Evolutionary conservation across 371 early-diverging fungal genomes (phyloP).

Genomic region (Encephalitozoon hellem): DNA sequence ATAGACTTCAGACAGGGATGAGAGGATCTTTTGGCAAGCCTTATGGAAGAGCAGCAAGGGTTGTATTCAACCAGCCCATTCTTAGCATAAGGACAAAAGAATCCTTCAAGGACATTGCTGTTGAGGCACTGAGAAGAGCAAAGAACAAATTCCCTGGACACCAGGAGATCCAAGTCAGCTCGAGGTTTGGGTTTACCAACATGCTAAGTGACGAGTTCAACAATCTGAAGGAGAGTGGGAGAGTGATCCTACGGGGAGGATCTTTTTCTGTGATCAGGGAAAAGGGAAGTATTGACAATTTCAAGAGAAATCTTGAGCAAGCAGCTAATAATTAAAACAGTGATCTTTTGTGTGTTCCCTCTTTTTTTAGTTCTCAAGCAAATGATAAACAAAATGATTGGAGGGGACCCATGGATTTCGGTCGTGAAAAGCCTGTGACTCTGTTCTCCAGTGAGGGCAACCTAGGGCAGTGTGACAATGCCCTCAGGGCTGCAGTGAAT

Average conservation of each 20-base stretch:
- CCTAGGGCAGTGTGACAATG: slow-evolving; percentile 60
- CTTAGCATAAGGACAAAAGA: slow-evolving; percentile 89
- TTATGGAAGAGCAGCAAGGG: slow-evolving; percentile 92
- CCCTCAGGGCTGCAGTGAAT: slow-evolving; percentile 56
- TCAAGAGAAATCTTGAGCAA: slow-evolving; percentile 39
- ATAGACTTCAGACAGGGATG: slow-evolving; percentile 99
- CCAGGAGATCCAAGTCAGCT: slow-evolving; percentile 91
- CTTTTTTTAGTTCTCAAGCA: background rate
- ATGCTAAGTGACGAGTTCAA: slow-evolving; percentile 73
- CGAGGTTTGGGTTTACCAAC: slow-evolving; percentile 99
- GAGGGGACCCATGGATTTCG: slow-evolving; percentile 51
- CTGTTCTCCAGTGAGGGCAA: slow-evolving; percentile 59
- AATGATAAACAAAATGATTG: background rate
- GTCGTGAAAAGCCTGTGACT: slow-evolving; percentile 54
- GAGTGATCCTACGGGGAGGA: slow-evolving; percentile 46
- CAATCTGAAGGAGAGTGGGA: slow-evolving; percentile 64
- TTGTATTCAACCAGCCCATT: slow-evolving; percentile 94
- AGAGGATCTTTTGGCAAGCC: slow-evolving; percentile 99
- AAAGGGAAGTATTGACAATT: slow-evolving; percentile 57
- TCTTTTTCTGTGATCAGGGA: slow-evolving; percentile 55
- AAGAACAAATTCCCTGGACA: slow-evolving; percentile 99
- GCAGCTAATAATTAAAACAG: slow-evolving; percentile 41
- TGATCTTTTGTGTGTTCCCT: background rate
- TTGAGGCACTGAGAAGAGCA: slow-evolving; percentile 92
- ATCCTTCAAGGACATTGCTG: slow-evolving; percentile 75